A percentile compares a stretch with the other conserved stretches of the same genome.
Evolutionary conservation across 257 asterid species (phyloP).

Genomic region (Thymus quinquecostatus): DNA sequence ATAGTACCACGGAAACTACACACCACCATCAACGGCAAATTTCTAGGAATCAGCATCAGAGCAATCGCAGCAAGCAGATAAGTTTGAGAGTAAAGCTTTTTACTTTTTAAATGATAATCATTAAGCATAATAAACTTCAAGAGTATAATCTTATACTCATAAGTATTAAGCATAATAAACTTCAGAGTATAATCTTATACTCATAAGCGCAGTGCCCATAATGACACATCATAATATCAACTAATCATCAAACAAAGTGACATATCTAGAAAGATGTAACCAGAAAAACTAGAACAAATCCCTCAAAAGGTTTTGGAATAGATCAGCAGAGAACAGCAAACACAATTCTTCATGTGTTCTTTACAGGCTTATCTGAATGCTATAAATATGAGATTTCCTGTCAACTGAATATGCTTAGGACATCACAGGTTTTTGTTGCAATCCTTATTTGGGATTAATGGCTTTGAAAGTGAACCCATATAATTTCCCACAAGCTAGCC

Average conservation of each 20-base stretch:
- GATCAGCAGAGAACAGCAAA: slow-evolving; percentile 1
- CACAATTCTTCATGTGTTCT: neutral
- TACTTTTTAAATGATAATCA: slow-evolving; percentile 1
- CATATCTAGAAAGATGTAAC: neutral
- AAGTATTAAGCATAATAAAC: neutral
- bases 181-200: slow-evolving; percentile 2
- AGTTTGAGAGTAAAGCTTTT: neutral
- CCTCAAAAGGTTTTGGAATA: neutral
- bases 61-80: slow-evolving; percentile 18
- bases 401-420: neutral
- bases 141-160: slow-evolving; percentile 3
- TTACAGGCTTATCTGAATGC: neutral
- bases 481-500: slow-evolving; percentile 17
- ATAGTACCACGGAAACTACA: slow-evolving; percentile 2
- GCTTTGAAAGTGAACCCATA: neutral
- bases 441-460: slow-evolving; percentile 5
- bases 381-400: neutral
- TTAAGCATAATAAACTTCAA: neutral
- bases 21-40: neutral
- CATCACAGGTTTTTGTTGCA: neutral
- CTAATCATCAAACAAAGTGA: slow-evolving; percentile 2
- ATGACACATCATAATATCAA: neutral
- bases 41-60: slow-evolving; percentile 5
- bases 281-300: neutral
- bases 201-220: neutral